Percentiles rank a stretch among this genome's conserved stretches.
phyloP scores from a whole-genome alignment of 345 rosid genomes.

The Moricandia moricandioides region DNA sequence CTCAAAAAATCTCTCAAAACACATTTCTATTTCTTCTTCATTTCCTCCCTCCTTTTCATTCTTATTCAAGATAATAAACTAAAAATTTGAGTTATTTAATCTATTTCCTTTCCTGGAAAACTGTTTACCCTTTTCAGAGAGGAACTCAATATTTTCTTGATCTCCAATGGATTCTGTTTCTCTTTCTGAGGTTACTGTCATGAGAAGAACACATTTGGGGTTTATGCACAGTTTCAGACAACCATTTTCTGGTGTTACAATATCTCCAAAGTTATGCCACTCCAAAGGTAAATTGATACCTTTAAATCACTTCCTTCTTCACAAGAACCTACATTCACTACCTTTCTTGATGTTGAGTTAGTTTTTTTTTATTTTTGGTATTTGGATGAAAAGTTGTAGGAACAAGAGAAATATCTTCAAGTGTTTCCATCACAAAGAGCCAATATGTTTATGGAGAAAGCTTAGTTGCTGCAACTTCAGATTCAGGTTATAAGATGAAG shows the following conservation, averaged over 20 bases:
- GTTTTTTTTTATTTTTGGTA: not conserved
- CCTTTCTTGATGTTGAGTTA: not conserved
- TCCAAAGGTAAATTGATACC: conserved; percentile 37
- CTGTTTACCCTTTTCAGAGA: not conserved
- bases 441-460: conserved; percentile 42
- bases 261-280: conserved; percentile 38
- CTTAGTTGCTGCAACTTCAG: conserved; percentile 34
- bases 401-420: conserved; percentile 41
- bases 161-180: conserved; percentile 48
- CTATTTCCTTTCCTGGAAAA: not conserved
- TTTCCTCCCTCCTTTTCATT: not conserved
- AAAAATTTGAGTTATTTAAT: not conserved
- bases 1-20: conserved; percentile 8
- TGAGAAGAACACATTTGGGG: conserved; percentile 37
- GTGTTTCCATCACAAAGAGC: conserved; percentile 37
- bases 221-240: conserved; percentile 34
- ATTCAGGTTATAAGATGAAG: conserved; percentile 38
- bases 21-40: conserved; percentile 12
- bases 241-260: conserved; percentile 30
- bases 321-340: not conserved
- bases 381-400: conserved; percentile 20
- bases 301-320: not conserved
- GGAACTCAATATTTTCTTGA: conserved; percentile 2
- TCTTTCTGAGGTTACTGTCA: conserved; percentile 33
- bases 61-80: conserved; percentile 9